A percentile compares a stretch with the other conserved stretches of the same genome.
phyloP scores from a whole-genome alignment of 2,329 filamentous ascomycete species.

The Emergomyces pasteurianus region DNA sequence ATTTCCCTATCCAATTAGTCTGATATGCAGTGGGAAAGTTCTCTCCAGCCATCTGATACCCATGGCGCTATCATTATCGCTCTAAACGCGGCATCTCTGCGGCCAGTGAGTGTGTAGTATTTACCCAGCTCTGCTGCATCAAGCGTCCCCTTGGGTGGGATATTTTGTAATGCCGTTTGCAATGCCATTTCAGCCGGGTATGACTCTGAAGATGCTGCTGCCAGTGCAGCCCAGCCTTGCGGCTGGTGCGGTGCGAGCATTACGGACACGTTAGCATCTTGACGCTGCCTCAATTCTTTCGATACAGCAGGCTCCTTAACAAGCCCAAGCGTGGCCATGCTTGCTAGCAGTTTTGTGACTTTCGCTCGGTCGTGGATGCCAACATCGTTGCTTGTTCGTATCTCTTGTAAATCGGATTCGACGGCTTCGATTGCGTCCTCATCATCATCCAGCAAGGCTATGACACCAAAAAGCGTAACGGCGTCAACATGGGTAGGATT shows the following conservation, averaged over 20 bases:
- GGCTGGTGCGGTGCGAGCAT: constrained; percentile 71
- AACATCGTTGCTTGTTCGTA: constrained; percentile 57
- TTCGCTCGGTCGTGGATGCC: constrained; percentile 52
- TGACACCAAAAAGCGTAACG: constrained; percentile 68
- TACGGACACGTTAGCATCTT: constrained; percentile 62
- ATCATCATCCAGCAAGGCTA: constrained; percentile 72
- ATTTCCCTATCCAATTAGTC: not conserved
- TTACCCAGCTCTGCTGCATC: constrained; percentile 57
- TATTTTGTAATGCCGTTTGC: constrained; percentile 59
- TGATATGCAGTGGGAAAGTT: constrained; percentile 21
- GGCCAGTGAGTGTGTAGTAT: constrained; percentile 63
- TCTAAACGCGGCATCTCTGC: constrained; percentile 60
- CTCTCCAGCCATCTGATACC: constrained; percentile 53
- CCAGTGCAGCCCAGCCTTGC: constrained; percentile 68
- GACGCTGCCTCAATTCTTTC: constrained; percentile 40
- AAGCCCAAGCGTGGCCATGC: constrained; percentile 50
- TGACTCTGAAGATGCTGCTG: constrained; percentile 43
- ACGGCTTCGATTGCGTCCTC: constrained; percentile 70
- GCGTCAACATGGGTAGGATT: constrained; percentile 66
- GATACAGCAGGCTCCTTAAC: constrained; percentile 30
- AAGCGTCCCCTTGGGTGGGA: constrained; percentile 60
- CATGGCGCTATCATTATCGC: constrained; percentile 75
- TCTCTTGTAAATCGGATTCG: constrained; percentile 57
- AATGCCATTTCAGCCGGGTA: constrained; percentile 66
- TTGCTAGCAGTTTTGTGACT: constrained; percentile 64